These are phyloP conservation scores for Hylodesmum podocarpum DNA, from an alignment of 306 rosid species.

Conservation along the genomic window DNA sequence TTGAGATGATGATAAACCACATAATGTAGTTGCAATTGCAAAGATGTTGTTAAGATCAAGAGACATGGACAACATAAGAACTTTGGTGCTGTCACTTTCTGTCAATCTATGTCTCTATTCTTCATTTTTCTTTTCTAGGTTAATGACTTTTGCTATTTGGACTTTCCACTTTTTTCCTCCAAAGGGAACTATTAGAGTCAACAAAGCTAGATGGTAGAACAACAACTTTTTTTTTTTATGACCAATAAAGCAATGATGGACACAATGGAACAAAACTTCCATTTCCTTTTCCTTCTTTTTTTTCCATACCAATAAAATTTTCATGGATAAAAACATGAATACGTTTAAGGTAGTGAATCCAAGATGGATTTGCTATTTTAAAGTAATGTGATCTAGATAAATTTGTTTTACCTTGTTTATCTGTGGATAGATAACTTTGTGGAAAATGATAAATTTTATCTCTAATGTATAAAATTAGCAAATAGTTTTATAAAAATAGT, in stretches of 20 bases:
- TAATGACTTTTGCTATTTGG: slow-evolving; percentile 28
- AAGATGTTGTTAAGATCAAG: slow-evolving; percentile 17
- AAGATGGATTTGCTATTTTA: neutral
- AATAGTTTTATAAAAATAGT: too few species aligned
- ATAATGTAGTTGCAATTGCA: neutral
- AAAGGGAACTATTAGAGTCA: slow-evolving; percentile 30
- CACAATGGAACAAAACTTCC: neutral
- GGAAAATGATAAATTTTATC: neutral
- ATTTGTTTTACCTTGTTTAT: neutral
- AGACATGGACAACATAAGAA: slow-evolving; percentile 17
- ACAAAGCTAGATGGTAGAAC: slow-evolving; percentile 29
- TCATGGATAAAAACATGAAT: neutral
- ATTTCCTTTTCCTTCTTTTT: neutral
- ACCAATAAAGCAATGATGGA: slow-evolving; percentile 15
- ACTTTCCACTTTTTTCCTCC: slow-evolving; percentile 25
- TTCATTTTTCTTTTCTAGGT: slow-evolving; percentile 24
- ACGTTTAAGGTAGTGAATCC: neutral
- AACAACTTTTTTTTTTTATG: slow-evolving; percentile 42
- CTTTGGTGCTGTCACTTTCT: slow-evolving; percentile 36
- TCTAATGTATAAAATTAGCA: too few species aligned
- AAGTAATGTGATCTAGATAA: neutral
- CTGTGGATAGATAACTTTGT: neutral
- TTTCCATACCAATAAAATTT: neutral
- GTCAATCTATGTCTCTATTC: slow-evolving; percentile 9
- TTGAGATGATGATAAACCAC: neutral